Conservation (phyloP, 2,329 filamentous ascomycete species). For the Monosporascus sp. region DNA sequence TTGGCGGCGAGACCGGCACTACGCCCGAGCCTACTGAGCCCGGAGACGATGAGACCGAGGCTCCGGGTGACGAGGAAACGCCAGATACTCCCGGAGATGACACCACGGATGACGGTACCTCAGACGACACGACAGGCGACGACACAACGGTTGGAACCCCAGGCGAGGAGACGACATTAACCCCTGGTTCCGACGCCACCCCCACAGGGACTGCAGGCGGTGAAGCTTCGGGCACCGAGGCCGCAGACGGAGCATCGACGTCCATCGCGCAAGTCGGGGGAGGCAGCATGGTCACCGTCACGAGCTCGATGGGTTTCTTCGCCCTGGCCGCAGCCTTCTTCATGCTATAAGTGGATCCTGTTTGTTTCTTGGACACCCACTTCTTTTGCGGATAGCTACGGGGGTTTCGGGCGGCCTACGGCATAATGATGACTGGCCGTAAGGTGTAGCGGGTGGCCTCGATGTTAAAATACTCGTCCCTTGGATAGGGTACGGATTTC, state of each 20-base stretch:
- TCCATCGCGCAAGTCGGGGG: conserved; percentile 9
- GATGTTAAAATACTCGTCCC: no score
- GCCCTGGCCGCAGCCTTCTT: conserved; percentile 36
- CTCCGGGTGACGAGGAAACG: neutral
- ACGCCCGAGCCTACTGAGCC: neutral
- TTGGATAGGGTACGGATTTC: no score
- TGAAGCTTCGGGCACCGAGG: conserved; percentile 1
- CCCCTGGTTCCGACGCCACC: neutral
- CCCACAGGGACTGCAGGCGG: neutral
- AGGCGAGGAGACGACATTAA: neutral
- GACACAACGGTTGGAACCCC: conserved; percentile 4
- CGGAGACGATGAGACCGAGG: neutral
- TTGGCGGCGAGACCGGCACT: conserved; percentile 19
- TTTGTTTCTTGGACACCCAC: no score
- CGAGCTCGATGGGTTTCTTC: conserved; percentile 37
- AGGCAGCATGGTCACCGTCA: conserved; percentile 27
- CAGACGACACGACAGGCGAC: conserved; percentile 10
- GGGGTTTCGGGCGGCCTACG: neutral
- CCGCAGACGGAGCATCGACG: conserved; percentile 1
- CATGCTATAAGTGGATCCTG: conserved; percentile 28
- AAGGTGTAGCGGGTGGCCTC: no score
- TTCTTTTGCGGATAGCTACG: no score
- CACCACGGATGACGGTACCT: conserved; percentile 2
- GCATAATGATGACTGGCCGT: neutral
- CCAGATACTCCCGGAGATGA: conserved; percentile 5